phyloP scores from a whole-genome alignment of 1,284 basidiomycete species.

The Caloboletus firmus region DNA sequence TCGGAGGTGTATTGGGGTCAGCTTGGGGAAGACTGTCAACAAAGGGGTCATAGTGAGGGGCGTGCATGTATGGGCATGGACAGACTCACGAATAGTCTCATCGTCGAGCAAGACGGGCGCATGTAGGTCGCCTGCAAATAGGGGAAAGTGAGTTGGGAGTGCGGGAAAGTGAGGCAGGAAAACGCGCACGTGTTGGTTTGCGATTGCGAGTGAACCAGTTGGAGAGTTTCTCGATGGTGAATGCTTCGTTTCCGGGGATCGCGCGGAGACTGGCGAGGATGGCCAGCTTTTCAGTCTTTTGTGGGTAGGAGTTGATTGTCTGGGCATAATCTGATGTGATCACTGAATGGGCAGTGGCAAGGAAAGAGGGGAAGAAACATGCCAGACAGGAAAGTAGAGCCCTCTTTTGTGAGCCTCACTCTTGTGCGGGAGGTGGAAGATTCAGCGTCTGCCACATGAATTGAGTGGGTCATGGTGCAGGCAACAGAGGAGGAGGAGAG shows the following conservation, averaged over 20 bases:
- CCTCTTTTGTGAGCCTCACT: slow-evolving; percentile 18
- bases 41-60: neutral
- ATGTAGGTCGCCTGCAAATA: neutral
- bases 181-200: neutral
- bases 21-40: slow-evolving; percentile 28
- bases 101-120: slow-evolving; percentile 18
- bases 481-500: neutral
- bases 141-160: neutral
- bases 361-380: neutral
- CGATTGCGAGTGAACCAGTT: slow-evolving; percentile 31
- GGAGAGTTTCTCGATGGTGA: slow-evolving; percentile 20
- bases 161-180: neutral
- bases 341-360: neutral
- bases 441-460: neutral
- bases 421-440: slow-evolving; percentile 1
- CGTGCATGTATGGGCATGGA: neutral
- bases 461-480: neutral
- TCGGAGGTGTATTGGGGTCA: slow-evolving; percentile 24
- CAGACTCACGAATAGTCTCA: slow-evolving; percentile 27
- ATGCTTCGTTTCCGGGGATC: slow-evolving; percentile 26
- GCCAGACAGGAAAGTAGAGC: slow-evolving; percentile 9
- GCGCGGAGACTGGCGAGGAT: slow-evolving; percentile 18
- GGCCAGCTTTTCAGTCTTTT: slow-evolving; percentile 14
- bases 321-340: slow-evolving; percentile 22
- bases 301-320: slow-evolving; percentile 15